Percentiles rank a stretch among this genome's conserved stretches.
Conservation (phyloP, 2,329 filamentous ascomycete genomes). For the Cercospora janseana region DNA sequence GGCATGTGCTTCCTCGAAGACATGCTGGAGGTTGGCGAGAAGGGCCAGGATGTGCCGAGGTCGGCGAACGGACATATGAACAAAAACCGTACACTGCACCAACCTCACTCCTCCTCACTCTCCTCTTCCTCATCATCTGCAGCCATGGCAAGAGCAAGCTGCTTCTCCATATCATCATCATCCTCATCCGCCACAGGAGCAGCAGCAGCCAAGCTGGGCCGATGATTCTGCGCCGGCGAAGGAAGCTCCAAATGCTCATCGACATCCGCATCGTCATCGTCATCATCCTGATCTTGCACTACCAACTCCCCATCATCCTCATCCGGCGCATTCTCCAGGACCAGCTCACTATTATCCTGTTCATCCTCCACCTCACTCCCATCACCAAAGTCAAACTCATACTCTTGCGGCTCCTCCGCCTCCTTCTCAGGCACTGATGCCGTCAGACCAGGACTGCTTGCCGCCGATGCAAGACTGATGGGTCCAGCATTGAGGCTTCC, state of each 20-base stretch:
- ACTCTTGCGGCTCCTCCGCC: constrained; percentile 20
- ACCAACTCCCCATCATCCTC: constrained; percentile 24
- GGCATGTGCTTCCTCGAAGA: too few relatives aligned
- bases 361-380: constrained; percentile 22
- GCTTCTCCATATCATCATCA: constrained; percentile 42
- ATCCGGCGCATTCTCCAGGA: constrained; percentile 18
- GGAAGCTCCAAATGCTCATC: constrained; percentile 33
- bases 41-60: too few relatives aligned
- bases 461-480: constrained; percentile 46
- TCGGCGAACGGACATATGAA: too few relatives aligned
- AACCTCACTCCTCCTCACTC: constrained; percentile 44
- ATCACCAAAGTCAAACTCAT: constrained; percentile 35
- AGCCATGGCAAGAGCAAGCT: constrained; percentile 45
- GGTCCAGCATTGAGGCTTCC: constrained; percentile 41
- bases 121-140: constrained; percentile 42
- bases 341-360: constrained; percentile 9
- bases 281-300: constrained; percentile 35
- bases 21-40: too few relatives aligned
- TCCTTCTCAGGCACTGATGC: constrained; percentile 25
- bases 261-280: constrained; percentile 39
- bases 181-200: constrained; percentile 36
- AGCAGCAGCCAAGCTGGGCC: constrained; percentile 26
- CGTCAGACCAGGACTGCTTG: constrained; percentile 37
- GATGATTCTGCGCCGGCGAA: constrained; percentile 32
- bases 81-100: too few relatives aligned